Evolutionary conservation across 805 yeast genomes (phyloP), one percentile per base, ranked within the genome.

Genomic region (Candida ponderosae): DNA sequence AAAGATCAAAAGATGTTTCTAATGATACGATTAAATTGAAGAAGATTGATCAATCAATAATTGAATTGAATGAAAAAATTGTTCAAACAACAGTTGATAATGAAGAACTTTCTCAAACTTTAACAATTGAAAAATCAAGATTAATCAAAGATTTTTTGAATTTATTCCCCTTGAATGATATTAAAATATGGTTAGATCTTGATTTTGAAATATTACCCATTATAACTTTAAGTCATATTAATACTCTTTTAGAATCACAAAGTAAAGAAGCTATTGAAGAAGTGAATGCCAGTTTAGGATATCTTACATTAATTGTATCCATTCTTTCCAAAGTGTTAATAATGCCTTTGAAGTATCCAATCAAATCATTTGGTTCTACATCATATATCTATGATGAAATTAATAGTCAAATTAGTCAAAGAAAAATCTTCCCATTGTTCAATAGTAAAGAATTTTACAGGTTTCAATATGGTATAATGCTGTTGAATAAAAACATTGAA

Each of bases 301-400:
- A 56, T 36, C 39, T 67, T 6, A 44, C 60, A 4, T 59, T 61
- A 13, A 41, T 67, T 4, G 46, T 62, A 1, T 39, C 42, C 7
- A 37, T 59, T 16, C 42, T 66, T 1, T 57, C 70, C 0, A 45
- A 43, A 13, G 59, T 63, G 29, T 38, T 65, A 29, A 49, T 54
- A 2, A 53, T 64, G 0, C 65, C 70, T 4, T 38, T 67, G 17
- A 45, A 66, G 24, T 67, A 65, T 39, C 68, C 67, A 5, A 46
- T 65, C 2, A 55, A 56, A 33, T 60, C 57, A 26, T 51, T 62
- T 38, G 72, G 72, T 1, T 60, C 66, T 9, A 55, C 57, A 13
- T 61, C 68, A 0, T 65, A 65, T 38, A 55, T 67, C 14, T 41
- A 51, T 40, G 71, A 68, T 42, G 62, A 62, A 3, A 59, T 66